A percentile compares a stretch with the other conserved stretches of the same genome.
These are phyloP conservation scores for Triticum urartu DNA, from an alignment of 176 grass and related monocot genomes.

Conservation along the genomic window DNA sequence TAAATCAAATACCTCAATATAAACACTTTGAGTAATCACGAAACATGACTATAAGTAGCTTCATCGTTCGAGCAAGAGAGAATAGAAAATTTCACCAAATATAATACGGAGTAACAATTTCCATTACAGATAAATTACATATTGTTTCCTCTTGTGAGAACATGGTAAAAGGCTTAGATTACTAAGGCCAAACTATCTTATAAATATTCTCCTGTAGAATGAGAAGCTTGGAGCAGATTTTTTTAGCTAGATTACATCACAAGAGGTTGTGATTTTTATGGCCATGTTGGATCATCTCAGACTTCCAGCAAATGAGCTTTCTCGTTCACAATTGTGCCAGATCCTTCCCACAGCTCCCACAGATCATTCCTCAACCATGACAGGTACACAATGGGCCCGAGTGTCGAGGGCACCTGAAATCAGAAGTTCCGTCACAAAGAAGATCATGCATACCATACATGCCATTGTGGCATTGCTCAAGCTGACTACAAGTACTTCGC, in stretches of 20 bases:
- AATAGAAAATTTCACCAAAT: not conserved
- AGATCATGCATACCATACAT: not conserved
- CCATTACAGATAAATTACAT: constrained; percentile 21
- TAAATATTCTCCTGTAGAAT: constrained; percentile 33
- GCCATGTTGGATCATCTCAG: constrained; percentile 29
- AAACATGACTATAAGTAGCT: not conserved
- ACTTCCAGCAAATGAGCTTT: constrained; percentile 79
- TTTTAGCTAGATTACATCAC: constrained; percentile 30
- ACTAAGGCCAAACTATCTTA: constrained; percentile 22
- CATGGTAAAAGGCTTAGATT: constrained; percentile 22
- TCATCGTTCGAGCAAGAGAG: not conserved
- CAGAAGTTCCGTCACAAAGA: constrained; percentile 9
- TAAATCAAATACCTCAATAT: too few species aligned
- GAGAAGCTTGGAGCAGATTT: not conserved
- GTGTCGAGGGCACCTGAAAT: constrained; percentile 77
- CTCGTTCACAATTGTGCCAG: constrained; percentile 50
- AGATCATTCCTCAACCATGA: constrained; percentile 89
- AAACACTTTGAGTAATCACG: too few species aligned
- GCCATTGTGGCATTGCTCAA: not conserved
- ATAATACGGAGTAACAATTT: constrained; percentile 1
- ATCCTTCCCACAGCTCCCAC: constrained; percentile 88
- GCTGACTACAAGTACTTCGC: not conserved
- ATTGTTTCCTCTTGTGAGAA: constrained; percentile 34
- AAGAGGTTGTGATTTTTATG: not conserved
- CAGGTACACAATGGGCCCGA: constrained; percentile 85